Evolutionary conservation across 2,329 filamentous ascomycete genomes (phyloP).

Genomic region (Xylariaceae sp.): DNA sequence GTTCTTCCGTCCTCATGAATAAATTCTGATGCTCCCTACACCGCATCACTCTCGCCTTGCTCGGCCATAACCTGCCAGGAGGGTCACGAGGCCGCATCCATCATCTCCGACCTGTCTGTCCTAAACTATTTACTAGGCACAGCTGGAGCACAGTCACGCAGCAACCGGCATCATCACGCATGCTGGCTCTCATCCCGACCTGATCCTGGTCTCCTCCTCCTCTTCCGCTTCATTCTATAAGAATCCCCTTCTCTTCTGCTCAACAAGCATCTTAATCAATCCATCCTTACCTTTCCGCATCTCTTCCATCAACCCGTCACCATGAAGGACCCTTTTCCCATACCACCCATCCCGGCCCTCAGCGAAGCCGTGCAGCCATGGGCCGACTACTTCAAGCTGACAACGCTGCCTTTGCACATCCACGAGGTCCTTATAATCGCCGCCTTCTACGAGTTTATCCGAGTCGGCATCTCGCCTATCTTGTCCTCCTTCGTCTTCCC

Average conservation of each 20-base stretch:
- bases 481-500: conserved; percentile 60
- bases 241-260: not conserved
- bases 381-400: conserved; percentile 56
- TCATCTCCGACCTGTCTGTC: not conserved
- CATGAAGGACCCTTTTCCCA: conserved; percentile 71
- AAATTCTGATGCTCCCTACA: not conserved
- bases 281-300: not conserved
- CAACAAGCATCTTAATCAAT: not conserved
- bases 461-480: conserved; percentile 60
- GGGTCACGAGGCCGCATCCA: not conserved
- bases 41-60: not conserved
- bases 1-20: not conserved
- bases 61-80: not conserved
- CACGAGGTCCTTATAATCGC: conserved; percentile 69
- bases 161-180: conserved; percentile 11
- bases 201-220: not conserved
- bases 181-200: conserved; percentile 1
- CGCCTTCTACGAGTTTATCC: conserved; percentile 63
- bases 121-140: no score
- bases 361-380: conserved; percentile 55
- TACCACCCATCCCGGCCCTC: conserved; percentile 55
- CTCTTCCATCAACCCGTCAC: conserved; percentile 18
- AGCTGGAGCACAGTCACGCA: conserved; percentile 5
- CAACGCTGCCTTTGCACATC: conserved; percentile 67
- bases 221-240: not conserved